Evolutionary conservation across 371 early-diverging fungal species (phyloP).

Genomic region (Apophysomyces sp.): DNA sequence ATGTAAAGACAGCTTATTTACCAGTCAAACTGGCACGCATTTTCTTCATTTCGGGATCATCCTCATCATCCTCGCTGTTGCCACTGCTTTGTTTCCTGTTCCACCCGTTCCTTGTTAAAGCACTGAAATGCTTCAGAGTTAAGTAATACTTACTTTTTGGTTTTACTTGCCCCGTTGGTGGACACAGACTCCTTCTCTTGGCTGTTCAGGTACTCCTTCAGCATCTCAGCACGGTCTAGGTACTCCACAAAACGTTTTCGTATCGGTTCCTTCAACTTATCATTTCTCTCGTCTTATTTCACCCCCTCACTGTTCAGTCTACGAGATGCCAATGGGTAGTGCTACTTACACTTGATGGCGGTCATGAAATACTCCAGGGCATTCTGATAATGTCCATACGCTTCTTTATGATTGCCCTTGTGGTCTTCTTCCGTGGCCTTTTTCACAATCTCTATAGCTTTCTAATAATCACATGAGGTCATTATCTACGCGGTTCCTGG

Average conservation of each 20-base stretch:
- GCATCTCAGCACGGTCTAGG: conserved; percentile 90
- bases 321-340: background rate
- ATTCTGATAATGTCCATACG: conserved; percentile 84
- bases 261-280: conserved; percentile 82
- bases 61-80: conserved; percentile 61
- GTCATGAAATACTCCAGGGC: conserved; percentile 92
- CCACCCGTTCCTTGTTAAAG: conserved; percentile 38
- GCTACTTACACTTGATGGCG: conserved; percentile 86
- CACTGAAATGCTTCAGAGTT: too few species aligned
- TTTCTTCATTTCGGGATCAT: conserved; percentile 92
- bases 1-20: too few species aligned
- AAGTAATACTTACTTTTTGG: conserved; percentile 44
- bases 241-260: conserved; percentile 91
- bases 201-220: conserved; percentile 82
- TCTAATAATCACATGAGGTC: conserved; percentile 40
- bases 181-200: conserved; percentile 64
- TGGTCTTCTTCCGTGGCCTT: conserved; percentile 93
- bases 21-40: conserved; percentile 76
- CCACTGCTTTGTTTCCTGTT: conserved; percentile 15
- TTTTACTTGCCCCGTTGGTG: conserved; percentile 52
- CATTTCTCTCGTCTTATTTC: conserved; percentile 91
- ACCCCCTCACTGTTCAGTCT: background rate
- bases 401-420: conserved; percentile 89
- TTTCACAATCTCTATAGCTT: conserved; percentile 87
- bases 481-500: background rate